Evolutionary conservation across 208 protist species (phyloP).

Genomic region (Crithidia bombi): DNA sequence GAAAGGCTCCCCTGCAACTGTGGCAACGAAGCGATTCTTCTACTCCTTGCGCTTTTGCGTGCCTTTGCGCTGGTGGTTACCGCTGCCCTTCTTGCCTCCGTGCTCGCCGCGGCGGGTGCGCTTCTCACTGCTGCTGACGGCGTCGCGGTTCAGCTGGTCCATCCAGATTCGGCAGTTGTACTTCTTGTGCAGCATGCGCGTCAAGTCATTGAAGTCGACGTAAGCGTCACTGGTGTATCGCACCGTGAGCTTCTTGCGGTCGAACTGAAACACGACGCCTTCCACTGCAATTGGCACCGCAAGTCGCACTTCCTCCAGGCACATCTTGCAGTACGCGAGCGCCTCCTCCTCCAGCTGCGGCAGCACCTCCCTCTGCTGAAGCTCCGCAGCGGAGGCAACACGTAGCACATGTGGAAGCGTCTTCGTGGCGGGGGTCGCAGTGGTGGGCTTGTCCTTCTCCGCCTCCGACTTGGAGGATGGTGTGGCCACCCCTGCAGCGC

Average conservation of each 20-base stretch:
- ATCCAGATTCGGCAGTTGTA: conserved; percentile 93
- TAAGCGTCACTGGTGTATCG: conserved; percentile 78
- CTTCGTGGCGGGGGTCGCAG: background rate
- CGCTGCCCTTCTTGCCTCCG: conserved; percentile 17
- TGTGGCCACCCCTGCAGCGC: conserved; percentile 1
- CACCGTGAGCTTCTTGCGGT: conserved; percentile 90
- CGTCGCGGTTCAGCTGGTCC: conserved; percentile 85
- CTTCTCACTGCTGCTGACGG: conserved; percentile 32
- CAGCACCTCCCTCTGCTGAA: conserved; percentile 46
- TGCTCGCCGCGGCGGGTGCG: conserved; percentile 20
- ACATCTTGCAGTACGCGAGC: conserved; percentile 56
- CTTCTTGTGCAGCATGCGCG: conserved; percentile 68
- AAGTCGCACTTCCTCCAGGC: conserved; percentile 52
- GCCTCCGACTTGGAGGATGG: conserved; percentile 27
- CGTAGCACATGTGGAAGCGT: conserved; percentile 54
- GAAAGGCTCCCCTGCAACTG: no score
- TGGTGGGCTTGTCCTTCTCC: background rate
- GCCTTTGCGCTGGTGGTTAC: conserved; percentile 11
- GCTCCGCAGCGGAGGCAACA: conserved; percentile 50
- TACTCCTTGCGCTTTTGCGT: conserved; percentile 21
- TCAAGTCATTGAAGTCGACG: conserved; percentile 84
- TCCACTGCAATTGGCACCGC: conserved; percentile 70
- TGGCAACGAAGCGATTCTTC: no score
- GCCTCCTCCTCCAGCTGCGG: conserved; percentile 61
- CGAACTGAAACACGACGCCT: conserved; percentile 85